Base-by-base conservation (phyloP, 73 alveolate species). In the Uronychia setigera region DNA sequence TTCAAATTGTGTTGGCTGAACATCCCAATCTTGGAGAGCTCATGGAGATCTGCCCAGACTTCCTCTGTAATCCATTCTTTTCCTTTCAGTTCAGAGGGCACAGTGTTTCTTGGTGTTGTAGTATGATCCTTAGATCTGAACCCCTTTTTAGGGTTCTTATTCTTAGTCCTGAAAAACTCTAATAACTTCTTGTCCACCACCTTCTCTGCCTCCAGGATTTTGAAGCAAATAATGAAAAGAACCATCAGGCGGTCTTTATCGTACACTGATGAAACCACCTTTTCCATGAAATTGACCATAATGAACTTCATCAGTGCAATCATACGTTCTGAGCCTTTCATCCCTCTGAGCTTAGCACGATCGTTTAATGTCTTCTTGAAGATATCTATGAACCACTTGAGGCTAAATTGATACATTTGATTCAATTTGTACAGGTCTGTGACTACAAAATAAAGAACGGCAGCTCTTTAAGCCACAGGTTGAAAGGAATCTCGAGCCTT, bases 331-430 rank as follows among this genome's bases (percentile, higher is more conserved):
- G 67, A 46, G n/a, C 67, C 67, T 19, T 46, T 46, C 19, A 11
- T 46, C 19, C 67, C 67, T 46, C 67, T 46, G 67, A 5, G n/a
- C 19, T 82, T 33, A 95, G 85, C 0, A 83, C 86, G 30, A 91
- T 99, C 97, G 96, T 89, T 97, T 97, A 85, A 96, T 99, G 90
- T 97, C 91, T 58, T 79, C 77, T 58, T 78, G 88, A 87, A 93
- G 32, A 93, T 77, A 29, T 91, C 82, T 19, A 87, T 84, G 81
- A 91, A 91, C 96, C 96, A 91, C 77, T 94, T 96, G 28, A 98
- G 92, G 74, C 98, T 88, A 91, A 97, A 98, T 91, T 98, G 97
- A 86, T 98, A 98, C 99, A 98, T 98, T 13, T 94, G 93, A 82
- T 98, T 99, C 59, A 97, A 93, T 83, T 91, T 84, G 58, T 91